A percentile compares a stretch with the other conserved stretches of the same genome.
Conservation (phyloP, 371 early-diverging fungal genomes). For the Syncephalastrum contaminatum region DNA sequence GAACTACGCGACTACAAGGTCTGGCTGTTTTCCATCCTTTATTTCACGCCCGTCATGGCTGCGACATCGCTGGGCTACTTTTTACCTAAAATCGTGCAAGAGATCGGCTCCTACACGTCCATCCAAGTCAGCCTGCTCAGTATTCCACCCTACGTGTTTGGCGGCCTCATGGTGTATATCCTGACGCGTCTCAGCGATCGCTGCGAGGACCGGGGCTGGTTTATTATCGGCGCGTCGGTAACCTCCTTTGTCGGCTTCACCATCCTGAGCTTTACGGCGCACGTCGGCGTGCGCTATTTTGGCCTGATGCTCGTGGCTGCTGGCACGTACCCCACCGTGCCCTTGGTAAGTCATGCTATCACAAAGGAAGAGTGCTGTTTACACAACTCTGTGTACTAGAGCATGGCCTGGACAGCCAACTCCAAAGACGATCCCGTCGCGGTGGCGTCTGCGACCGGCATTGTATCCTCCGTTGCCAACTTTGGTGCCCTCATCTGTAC, state of each 20-base stretch:
- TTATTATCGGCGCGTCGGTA: conserved; percentile 39
- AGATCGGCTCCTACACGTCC: conserved; percentile 40
- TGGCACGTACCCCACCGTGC: conserved; percentile 51
- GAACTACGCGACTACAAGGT: conserved; percentile 41
- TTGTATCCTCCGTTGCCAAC: conserved; percentile 49
- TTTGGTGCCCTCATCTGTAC: conserved; percentile 48
- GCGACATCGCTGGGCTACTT: conserved; percentile 51
- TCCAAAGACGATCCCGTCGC: conserved; percentile 39
- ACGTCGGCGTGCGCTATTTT: conserved; percentile 43
- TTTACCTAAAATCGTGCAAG: conserved; percentile 46
- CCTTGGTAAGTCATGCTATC: conserved; percentile 30
- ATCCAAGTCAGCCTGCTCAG: conserved; percentile 50
- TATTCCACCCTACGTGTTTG: conserved; percentile 50
- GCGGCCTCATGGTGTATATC: conserved; percentile 40
- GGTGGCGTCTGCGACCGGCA: conserved; percentile 47
- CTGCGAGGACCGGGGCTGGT: conserved; percentile 37
- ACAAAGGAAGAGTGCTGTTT: background rate
- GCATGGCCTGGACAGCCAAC: conserved; percentile 56
- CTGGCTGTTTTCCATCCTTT: conserved; percentile 43
- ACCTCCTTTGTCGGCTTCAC: conserved; percentile 38
- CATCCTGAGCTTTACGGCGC: conserved; percentile 38
- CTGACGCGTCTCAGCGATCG: conserved; percentile 37
- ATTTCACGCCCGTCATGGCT: conserved; percentile 54
- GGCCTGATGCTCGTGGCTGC: conserved; percentile 48
- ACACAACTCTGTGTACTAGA: conserved; percentile 14